Evolutionary conservation across 2,329 filamentous ascomycete genomes (phyloP).

Genomic region (Fonsecaea pedrosoi): DNA sequence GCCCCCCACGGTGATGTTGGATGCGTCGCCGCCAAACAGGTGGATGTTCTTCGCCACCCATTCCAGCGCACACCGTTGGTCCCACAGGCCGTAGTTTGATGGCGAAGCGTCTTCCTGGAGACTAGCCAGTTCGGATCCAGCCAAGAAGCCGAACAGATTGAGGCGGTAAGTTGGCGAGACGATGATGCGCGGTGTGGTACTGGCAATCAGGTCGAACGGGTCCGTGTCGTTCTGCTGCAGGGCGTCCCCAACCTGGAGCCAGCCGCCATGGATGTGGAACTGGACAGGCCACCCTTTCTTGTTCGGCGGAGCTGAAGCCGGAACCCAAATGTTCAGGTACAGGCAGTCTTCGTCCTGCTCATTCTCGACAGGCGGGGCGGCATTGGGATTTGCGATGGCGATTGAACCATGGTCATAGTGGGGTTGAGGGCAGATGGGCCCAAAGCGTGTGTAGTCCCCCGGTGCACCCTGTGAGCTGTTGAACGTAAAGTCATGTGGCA

Average conservation of each 20-base stretch:
- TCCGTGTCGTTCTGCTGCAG: constrained; percentile 53
- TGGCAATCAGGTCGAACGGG: constrained; percentile 53
- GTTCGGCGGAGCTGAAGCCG: constrained; percentile 41
- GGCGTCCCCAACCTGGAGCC: constrained; percentile 57
- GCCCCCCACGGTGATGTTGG: constrained; percentile 55
- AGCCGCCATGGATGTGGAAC: constrained; percentile 53
- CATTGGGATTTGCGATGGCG: constrained; percentile 40
- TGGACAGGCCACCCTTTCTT: constrained; percentile 44
- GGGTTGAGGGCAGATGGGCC: constrained; percentile 51
- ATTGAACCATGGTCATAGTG: constrained; percentile 40
- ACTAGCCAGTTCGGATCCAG: constrained; percentile 48
- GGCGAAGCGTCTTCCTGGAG: constrained; percentile 44
- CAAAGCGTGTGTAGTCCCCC: constrained; percentile 50
- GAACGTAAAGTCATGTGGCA: constrained; percentile 44
- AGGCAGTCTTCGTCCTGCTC: constrained; percentile 57
- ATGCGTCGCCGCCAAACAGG: constrained; percentile 54
- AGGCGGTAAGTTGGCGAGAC: constrained; percentile 58
- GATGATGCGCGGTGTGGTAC: constrained; percentile 45
- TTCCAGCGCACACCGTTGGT: constrained; percentile 58
- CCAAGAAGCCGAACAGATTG: constrained; percentile 59
- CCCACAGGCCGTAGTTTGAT: constrained; percentile 55
- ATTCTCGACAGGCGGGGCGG: constrained; percentile 39
- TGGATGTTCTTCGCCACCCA: constrained; percentile 60
- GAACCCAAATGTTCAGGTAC: constrained; percentile 58
- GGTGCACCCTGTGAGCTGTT: constrained; percentile 39